Conservation (phyloP, 2,329 filamentous ascomycete genomes). For the Emydomyces testavorans region DNA sequence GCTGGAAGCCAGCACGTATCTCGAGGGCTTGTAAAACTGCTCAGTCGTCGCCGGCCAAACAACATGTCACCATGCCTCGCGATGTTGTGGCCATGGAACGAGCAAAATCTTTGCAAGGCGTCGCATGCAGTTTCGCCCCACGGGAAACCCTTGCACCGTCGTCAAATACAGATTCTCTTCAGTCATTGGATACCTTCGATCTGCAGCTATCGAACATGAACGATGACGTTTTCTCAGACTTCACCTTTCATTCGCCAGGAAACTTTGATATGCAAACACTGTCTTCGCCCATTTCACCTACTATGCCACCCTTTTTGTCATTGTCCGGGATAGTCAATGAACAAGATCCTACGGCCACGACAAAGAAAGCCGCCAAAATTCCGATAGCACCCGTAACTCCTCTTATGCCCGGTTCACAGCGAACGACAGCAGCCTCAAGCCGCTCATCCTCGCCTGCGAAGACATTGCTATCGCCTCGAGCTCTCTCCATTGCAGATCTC, state of each 20-base stretch:
- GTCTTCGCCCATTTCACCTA: conserved; percentile 30
- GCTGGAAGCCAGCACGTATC: conserved; percentile 31
- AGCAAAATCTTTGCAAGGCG: conserved; percentile 39
- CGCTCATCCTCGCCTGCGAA: conserved; percentile 24
- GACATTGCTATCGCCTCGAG: conserved; percentile 32
- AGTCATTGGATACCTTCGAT: conserved; percentile 43
- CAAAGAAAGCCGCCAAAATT: conserved; percentile 21
- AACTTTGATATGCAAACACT: conserved; percentile 21
- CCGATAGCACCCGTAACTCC: conserved; percentile 24
- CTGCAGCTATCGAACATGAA: conserved; percentile 34
- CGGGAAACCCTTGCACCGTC: conserved; percentile 41
- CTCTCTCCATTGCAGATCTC: conserved; percentile 38
- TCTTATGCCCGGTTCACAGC: conserved; percentile 18
- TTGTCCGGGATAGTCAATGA: conserved; percentile 44
- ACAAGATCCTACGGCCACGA: conserved; percentile 21
- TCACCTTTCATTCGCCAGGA: conserved; percentile 13
- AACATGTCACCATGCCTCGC: conserved; percentile 24
- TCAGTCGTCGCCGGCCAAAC: conserved; percentile 32
- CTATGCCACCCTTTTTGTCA: conserved; percentile 41
- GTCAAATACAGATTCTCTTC: conserved; percentile 33
- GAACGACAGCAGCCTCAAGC: conserved; percentile 10
- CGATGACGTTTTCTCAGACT: conserved; percentile 16
- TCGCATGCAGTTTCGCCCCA: conserved; percentile 24
- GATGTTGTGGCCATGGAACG: conserved; percentile 35
- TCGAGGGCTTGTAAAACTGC: conserved; percentile 30